These are phyloP conservation scores for Acacia melanoxylon DNA, from an alignment of 306 rosid genomes.

Conservation along the genomic window DNA sequence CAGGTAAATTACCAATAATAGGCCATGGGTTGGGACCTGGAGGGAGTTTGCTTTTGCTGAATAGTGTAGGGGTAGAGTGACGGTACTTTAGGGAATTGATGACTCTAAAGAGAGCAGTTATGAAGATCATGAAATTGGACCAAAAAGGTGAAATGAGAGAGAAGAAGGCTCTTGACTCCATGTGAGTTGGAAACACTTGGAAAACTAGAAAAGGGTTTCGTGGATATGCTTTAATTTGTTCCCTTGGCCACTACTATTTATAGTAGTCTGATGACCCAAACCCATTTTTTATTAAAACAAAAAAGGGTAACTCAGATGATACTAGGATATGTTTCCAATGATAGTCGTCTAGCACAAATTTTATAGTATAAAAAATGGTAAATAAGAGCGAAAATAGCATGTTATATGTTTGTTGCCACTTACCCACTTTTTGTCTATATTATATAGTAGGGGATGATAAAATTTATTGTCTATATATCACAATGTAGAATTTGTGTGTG, in stretches of 20 bases:
- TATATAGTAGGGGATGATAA: no score
- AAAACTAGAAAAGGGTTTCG: not conserved
- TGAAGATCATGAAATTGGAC: not conserved
- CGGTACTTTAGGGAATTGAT: not conserved
- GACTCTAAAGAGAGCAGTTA: not conserved
- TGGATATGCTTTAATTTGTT: not conserved
- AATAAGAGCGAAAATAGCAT: no score
- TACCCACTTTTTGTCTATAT: no score
- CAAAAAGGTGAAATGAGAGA: not conserved
- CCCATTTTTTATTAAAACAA: not conserved
- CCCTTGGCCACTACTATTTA: not conserved
- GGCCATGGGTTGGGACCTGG: constrained; percentile 40
- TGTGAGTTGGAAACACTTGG: not conserved
- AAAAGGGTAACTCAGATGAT: no score
- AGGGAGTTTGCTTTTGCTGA: not conserved
- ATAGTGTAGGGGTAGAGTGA: not conserved
- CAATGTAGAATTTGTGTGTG: no score
- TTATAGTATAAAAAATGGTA: no score
- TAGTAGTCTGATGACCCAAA: not conserved
- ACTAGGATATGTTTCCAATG: no score
- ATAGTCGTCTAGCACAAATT: no score
- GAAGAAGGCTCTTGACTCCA: not conserved
- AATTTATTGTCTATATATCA: no score
- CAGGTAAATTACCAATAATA: constrained; percentile 25
- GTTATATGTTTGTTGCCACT: no score